Evolutionary conservation across 2,329 filamentous ascomycete species (phyloP), one percentile per base, ranked within the genome.

Genomic region (Didymella lethalis): DNA sequence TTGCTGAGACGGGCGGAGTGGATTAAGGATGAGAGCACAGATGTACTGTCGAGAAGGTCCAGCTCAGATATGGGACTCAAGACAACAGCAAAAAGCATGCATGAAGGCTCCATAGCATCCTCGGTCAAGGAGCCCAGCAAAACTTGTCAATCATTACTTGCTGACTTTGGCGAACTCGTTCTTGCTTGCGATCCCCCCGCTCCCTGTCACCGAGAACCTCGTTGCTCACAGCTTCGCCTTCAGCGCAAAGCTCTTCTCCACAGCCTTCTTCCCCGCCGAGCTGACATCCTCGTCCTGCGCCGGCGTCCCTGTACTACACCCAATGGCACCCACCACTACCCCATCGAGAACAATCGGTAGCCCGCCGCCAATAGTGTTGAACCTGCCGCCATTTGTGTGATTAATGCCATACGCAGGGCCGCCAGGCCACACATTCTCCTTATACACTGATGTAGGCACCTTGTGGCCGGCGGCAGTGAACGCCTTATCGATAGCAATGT

Each of bases 401-500:
- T 82, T 80, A 38, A 83, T 82, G 16, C 83, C 82, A 61, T 80
- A 85, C 0, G 81, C 83, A 0, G 77, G 71, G 0, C 84, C 83
- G 7, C 84, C 84, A 5, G 84, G 83, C 75, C 81, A 80, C 20
- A 85, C 83, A 40, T 76, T 78, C 61, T 84, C 83, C 56, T 83
- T 83, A 71, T 86, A 86, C 2, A 77, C 75, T 23, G 80, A 79
- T 0, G 84, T 86, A 0, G 83, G 82, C 4, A 78, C 73, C 20
- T 79, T 75, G 71, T 86, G 84, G 16, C 84, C 84, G 1, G 84
- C 82, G 3, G 84, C 84, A 2, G 84, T 86, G 68, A 85, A 86
- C 16, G 84, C 84, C 62, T 86, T 84, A 48, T 89, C 86, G 14
- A 90, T 89, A 0, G 86, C 83, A 69, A 89, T 83, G 72, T 85